Evolutionary conservation across 1,284 basidiomycete species (phyloP), one percentile per base, ranked within the genome.

Genomic region (Ustilago cynodontis): DNA sequence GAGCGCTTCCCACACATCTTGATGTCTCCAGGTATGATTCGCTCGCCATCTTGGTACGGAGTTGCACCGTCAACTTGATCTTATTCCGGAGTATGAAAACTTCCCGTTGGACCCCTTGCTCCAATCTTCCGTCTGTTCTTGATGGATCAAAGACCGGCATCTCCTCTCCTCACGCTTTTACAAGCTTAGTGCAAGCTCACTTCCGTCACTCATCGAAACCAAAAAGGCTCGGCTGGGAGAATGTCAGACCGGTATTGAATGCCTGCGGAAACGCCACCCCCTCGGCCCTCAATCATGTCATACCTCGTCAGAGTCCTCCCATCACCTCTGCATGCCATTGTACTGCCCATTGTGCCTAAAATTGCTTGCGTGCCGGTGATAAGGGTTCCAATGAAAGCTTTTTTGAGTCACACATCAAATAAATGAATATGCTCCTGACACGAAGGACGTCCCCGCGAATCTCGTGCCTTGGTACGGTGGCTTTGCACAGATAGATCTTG

Each of bases 291-390:
- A 35, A 57, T 57, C 45, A 52, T 65, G 62, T 62, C 62, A 70
- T 70, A 51, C 50, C 4, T n/a, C 20, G 62, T 65, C 62, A 54
- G 68, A 65, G 68, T 70, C 45, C 51, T 49, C 58, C 50, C 62
- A 61, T 65, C 26, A 9, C 13, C 7, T 33, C 24, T 8, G 29
- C 10, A 24, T 2, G 22, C 16, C 16, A 9, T 41, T 26, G 24
- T 31, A 20, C 20, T 18, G n/a, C n/a, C 7, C 41, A 43, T 6
- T n/a, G 20, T 20, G 20, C 41, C 11, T 6, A n/a, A 20, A n/a
- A 43, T n/a, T 20, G 37, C 18, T n/a, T 20, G 0, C 11, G 2
- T 20, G n/a, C 41, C 18, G n/a, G 11, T 8, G n/a, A 20, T 43
- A 14, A n/a, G 41, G 18, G 41, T 14, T 5, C 41, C 9, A n/a